Evolutionary conservation across 371 early-diverging fungal species (phyloP).

Genomic region (Mucor irregularis): DNA sequence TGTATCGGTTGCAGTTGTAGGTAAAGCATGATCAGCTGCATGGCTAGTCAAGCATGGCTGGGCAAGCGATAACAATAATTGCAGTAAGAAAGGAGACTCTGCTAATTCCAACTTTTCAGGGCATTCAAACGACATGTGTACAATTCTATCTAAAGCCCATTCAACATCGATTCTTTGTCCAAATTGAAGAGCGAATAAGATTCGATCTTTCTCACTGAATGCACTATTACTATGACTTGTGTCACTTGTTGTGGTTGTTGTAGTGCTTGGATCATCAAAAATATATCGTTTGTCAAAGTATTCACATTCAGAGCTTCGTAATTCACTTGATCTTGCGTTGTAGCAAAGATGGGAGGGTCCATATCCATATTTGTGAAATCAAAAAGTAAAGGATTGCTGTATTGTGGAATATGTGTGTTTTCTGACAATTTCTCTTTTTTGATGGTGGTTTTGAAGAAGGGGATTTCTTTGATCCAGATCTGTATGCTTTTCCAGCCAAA

Average conservation of each 20-base stretch:
- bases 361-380: constrained; percentile 8
- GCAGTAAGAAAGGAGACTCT: constrained; percentile 64
- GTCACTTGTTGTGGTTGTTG: not conserved
- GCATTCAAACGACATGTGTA: constrained; percentile 58
- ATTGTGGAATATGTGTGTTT: not conserved
- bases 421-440: not conserved
- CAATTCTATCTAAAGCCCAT: constrained; percentile 77
- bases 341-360: not conserved
- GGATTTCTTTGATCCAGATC: constrained; percentile 4
- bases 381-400: constrained; percentile 6
- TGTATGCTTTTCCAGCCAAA: constrained; percentile 29
- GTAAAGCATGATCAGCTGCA: constrained; percentile 16
- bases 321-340: not conserved
- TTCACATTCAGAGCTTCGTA: too few species aligned
- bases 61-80: constrained; percentile 37
- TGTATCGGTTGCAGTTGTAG: constrained; percentile 10
- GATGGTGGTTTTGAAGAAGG: constrained; percentile 1
- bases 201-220: constrained; percentile 58
- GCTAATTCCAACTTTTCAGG: constrained; percentile 59
- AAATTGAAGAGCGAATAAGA: constrained; percentile 64
- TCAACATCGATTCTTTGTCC: constrained; percentile 76
- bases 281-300: not conserved
- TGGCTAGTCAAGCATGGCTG: constrained; percentile 16
- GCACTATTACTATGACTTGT: not conserved
- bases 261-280: not conserved